These are phyloP conservation scores for Fistulifera solaris DNA, from an alignment of 108 stramenopile species.

Conservation along the genomic window DNA sequence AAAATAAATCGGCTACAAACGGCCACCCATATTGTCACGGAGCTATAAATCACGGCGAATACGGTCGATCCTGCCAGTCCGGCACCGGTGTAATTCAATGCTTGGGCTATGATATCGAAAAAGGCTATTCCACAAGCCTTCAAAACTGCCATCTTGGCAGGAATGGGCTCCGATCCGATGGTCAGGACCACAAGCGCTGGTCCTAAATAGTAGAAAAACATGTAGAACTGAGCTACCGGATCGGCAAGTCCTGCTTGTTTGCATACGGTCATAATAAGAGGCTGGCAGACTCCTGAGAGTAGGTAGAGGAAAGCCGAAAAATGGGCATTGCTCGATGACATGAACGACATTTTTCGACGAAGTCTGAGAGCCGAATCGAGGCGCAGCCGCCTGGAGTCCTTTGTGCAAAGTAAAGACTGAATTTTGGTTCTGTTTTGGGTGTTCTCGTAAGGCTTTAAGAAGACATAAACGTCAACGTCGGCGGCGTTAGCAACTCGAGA, in stretches of 20 bases:
- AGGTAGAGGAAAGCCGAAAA: slow-evolving; percentile 27
- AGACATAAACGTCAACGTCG: too few relatives aligned
- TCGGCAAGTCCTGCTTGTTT: slow-evolving; percentile 51
- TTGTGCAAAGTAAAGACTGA: too few relatives aligned
- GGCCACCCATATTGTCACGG: slow-evolving; percentile 74
- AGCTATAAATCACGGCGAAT: slow-evolving; percentile 64
- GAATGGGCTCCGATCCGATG: slow-evolving; percentile 12
- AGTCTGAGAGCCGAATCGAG: too few relatives aligned
- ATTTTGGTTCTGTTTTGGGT: too few relatives aligned
- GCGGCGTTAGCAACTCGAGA: too few relatives aligned
- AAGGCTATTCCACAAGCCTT: slow-evolving; percentile 46
- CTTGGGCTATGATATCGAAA: slow-evolving; percentile 56
- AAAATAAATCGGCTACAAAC: slow-evolving; percentile 46
- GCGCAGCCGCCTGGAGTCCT: too few relatives aligned
- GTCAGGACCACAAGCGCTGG: slow-evolving; percentile 20
- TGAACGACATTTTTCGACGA: too few relatives aligned
- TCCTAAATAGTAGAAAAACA: slow-evolving; percentile 69
- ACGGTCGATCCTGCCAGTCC: slow-evolving; percentile 65
- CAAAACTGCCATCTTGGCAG: not conserved
- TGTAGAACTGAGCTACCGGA: slow-evolving; percentile 57
- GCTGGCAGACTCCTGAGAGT: slow-evolving; percentile 59
- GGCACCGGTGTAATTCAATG: slow-evolving; percentile 65
- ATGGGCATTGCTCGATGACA: not conserved
- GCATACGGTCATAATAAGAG: slow-evolving; percentile 55
- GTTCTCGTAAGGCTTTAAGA: too few relatives aligned